Evolutionary conservation across 305 asterid species (phyloP).

Genomic region (Fraxinus ornus): DNA sequence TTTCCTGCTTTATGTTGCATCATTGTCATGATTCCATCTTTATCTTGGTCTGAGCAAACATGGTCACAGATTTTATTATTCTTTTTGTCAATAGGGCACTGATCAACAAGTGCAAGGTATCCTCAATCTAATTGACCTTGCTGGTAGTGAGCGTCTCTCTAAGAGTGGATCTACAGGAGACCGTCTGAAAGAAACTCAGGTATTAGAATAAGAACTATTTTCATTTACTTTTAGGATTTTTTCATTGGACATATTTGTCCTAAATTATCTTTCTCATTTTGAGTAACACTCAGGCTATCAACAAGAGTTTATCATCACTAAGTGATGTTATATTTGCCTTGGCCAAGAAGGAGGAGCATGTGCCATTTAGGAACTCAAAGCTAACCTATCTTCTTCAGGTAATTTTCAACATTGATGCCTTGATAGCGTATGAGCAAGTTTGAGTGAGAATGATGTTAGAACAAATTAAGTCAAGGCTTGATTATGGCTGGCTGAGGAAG

Average conservation of each 20-base stretch:
- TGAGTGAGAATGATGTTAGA: neutral
- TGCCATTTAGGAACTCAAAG: slow-evolving; percentile 91
- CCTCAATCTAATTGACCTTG: slow-evolving; percentile 87
- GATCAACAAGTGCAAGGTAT: slow-evolving; percentile 96
- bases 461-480: neutral
- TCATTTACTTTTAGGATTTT: neutral
- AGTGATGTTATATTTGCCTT: slow-evolving; percentile 94
- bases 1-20: neutral
- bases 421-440: neutral
- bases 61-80: neutral
- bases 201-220: slow-evolving; percentile 24
- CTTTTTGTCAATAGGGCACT: slow-evolving; percentile 51
- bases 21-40: neutral
- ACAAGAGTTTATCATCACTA: slow-evolving; percentile 85
- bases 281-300: slow-evolving; percentile 64
- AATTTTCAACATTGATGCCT: slow-evolving; percentile 11
- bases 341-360: slow-evolving; percentile 93
- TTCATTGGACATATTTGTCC: neutral
- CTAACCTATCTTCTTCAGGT: slow-evolving; percentile 99
- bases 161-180: slow-evolving; percentile 96
- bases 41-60: slow-evolving; percentile 1
- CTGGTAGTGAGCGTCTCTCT: slow-evolving; percentile 98
- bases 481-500: neutral
- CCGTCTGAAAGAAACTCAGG: slow-evolving; percentile 95
- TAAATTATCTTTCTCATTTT: neutral